Evolutionary conservation across 1,139 yeast species (phyloP), one percentile per base, ranked within the genome.

Genomic region (Pichia sp.): DNA sequence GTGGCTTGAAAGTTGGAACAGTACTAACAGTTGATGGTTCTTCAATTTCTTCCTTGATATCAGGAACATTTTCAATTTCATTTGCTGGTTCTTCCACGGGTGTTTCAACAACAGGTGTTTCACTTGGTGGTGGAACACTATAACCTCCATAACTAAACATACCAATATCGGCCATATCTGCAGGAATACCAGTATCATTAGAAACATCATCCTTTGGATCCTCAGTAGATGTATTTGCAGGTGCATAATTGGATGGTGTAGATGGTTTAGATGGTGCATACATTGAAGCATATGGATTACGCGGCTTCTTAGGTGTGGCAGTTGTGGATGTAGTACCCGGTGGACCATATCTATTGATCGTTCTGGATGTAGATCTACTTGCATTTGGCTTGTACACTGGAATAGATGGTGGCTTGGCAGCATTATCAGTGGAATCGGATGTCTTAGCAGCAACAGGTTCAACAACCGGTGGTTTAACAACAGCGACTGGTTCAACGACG

Each of bases 101-200:
- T 33, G 20, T 9, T n/a, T 22, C 36, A 19, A 18, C 10, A 1
- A 36, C 15, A 9, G 41, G 37, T 5, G 36, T n/a, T n/a, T n/a
- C n/a, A 6, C 43, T 32, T 11, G 50, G 47, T 14, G 49, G 40
- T 5, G 56, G 48, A 36, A 48, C 41, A 6, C 41, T 28, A 33
- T 53, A 53, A 14, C 57, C 55, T 12, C 54, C 53, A 30, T 34
- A 48, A 24, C 53, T 47, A 38, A 50, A 52, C 47, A 52, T 53
- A 41, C 51, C 57, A 33, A 46, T 22, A 4, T 32, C 39, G 3
- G 17, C 20, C 27, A 41, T 18, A 6, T 32, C 42, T 2, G 28
- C 21, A 4, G 51, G 47, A 19, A 42, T 27, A 15, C 41, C 48
- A 20, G 30, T 36, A 6, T 44, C 38, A 33, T 19, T 21, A 27